Percentiles rank a stretch among this genome's conserved stretches.
Evolutionary conservation across 2,329 filamentous ascomycete genomes (phyloP).

Genomic region (Zalaria sp.): DNA sequence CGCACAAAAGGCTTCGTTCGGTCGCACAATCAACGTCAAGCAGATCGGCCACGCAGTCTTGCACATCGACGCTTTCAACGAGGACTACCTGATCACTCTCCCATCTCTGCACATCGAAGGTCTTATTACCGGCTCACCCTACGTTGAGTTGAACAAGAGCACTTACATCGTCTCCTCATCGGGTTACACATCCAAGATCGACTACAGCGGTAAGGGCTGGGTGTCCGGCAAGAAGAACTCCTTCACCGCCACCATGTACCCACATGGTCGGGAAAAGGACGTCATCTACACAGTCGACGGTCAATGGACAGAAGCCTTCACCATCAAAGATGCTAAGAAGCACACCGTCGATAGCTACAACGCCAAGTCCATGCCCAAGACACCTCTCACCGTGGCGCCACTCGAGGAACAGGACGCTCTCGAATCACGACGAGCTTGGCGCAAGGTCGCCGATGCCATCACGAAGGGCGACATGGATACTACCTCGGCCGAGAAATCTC

Average conservation of each 20-base stretch:
- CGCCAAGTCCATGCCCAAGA: constrained; percentile 35
- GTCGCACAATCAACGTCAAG: constrained; percentile 84
- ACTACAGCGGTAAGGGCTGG: constrained; percentile 91
- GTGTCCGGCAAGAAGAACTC: constrained; percentile 91
- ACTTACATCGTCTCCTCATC: constrained; percentile 78
- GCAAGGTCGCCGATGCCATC: constrained; percentile 70
- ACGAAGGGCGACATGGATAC: constrained; percentile 70
- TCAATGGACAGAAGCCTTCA: constrained; percentile 78
- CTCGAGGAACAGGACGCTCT: constrained; percentile 71
- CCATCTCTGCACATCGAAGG: constrained; percentile 89
- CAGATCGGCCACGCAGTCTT: constrained; percentile 63
- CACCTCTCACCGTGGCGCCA: constrained; percentile 56
- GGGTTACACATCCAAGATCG: constrained; percentile 78
- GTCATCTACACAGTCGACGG: constrained; percentile 70
- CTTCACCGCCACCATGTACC: constrained; percentile 64
- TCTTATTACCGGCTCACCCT: constrained; percentile 72
- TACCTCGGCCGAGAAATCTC: constrained; percentile 64
- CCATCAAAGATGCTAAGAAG: constrained; percentile 53
- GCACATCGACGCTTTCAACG: constrained; percentile 51
- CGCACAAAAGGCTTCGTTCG: constrained; percentile 90
- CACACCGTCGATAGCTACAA: constrained; percentile 32
- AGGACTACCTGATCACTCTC: constrained; percentile 81
- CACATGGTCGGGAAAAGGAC: constrained; percentile 51
- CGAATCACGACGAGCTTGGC: constrained; percentile 80
- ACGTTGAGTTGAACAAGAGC: constrained; percentile 75